phyloP scores from a whole-genome alignment of 148 eudicot species.

The Spergularia marina region DNA sequence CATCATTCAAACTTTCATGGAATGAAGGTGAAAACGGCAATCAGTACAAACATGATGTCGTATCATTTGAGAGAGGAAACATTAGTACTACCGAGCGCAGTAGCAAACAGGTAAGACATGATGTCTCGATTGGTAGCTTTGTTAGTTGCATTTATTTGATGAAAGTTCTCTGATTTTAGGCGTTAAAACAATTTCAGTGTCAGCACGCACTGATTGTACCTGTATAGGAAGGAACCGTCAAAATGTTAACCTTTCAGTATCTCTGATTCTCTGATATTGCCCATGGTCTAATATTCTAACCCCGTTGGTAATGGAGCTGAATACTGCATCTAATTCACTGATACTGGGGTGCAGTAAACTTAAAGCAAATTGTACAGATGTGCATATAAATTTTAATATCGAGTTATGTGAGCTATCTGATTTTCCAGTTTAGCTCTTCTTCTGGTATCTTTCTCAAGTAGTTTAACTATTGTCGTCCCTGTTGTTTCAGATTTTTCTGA shows the following conservation, averaged over 20 bases:
- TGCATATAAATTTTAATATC: neutral
- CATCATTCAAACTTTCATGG: conserved; percentile 93
- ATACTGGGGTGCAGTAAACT: neutral
- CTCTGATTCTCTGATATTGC: neutral
- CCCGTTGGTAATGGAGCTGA: neutral
- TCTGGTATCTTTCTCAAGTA: neutral
- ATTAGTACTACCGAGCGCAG: conserved; percentile 84
- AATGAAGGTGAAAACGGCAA: conserved; percentile 72
- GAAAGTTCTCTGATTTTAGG: neutral
- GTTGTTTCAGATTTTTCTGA: conserved; percentile 75
- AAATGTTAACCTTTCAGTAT: too few species aligned
- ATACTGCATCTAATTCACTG: neutral
- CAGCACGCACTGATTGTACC: neutral
- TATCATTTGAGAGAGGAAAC: conserved; percentile 91
- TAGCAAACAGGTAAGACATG: conserved; percentile 82
- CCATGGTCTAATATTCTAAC: neutral
- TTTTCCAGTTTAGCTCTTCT: neutral
- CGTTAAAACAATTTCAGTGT: neutral
- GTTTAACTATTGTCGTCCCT: neutral
- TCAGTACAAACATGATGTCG: conserved; percentile 88
- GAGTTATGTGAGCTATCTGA: neutral
- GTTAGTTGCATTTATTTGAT: neutral
- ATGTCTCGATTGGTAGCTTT: conserved; percentile 2
- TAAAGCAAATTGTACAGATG: neutral
- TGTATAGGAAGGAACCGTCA: too few species aligned